phyloP scores from a whole-genome alignment of 345 rosid genomes.

The Passiflora organensis region DNA sequence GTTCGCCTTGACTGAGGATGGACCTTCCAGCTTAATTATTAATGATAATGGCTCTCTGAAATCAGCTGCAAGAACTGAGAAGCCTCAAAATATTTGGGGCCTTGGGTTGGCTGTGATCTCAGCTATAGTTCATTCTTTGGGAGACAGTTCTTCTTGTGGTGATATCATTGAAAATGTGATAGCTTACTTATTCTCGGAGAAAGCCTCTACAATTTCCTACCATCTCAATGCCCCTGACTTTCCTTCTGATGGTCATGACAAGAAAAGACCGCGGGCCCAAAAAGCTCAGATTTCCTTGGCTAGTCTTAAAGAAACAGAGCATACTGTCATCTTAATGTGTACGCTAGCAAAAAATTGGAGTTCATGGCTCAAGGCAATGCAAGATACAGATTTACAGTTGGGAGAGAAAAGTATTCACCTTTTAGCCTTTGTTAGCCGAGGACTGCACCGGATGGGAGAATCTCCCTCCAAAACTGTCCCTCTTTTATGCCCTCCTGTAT shows the following conservation, averaged over 20 bases:
- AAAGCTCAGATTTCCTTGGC: slow-evolving; percentile 56
- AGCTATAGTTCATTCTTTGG: slow-evolving; percentile 70
- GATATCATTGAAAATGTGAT: slow-evolving; percentile 56
- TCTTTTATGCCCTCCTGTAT: slow-evolving; percentile 54
- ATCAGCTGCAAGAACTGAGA: slow-evolving; percentile 43
- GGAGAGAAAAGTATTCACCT: slow-evolving; percentile 81
- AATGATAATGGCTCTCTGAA: slow-evolving; percentile 27
- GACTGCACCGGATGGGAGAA: slow-evolving; percentile 58
- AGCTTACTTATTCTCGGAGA: slow-evolving; percentile 66
- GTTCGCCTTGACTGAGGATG: slow-evolving; percentile 46
- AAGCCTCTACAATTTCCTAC: slow-evolving; percentile 55
- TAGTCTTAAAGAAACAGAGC: slow-evolving; percentile 75
- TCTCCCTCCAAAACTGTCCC: slow-evolving; percentile 39
- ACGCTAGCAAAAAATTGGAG: slow-evolving; percentile 57
- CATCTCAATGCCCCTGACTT: slow-evolving; percentile 66
- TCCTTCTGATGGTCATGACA: slow-evolving; percentile 58
- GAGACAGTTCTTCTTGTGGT: slow-evolving; percentile 38
- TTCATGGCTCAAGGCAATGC: slow-evolving; percentile 66
- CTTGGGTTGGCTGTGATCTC: slow-evolving; percentile 74
- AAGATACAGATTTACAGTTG: slow-evolving; percentile 67
- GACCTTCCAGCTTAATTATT: slow-evolving; percentile 31
- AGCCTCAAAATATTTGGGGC: slow-evolving; percentile 64
- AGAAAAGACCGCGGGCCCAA: slow-evolving; percentile 61
- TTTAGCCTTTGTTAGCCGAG: slow-evolving; percentile 78
- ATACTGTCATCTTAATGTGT: slow-evolving; percentile 78